A percentile compares a stretch with the other conserved stretches of the same genome.
These are phyloP conservation scores for Hura crepitans DNA, from an alignment of 441 rosid genomes.

Conservation along the genomic window DNA sequence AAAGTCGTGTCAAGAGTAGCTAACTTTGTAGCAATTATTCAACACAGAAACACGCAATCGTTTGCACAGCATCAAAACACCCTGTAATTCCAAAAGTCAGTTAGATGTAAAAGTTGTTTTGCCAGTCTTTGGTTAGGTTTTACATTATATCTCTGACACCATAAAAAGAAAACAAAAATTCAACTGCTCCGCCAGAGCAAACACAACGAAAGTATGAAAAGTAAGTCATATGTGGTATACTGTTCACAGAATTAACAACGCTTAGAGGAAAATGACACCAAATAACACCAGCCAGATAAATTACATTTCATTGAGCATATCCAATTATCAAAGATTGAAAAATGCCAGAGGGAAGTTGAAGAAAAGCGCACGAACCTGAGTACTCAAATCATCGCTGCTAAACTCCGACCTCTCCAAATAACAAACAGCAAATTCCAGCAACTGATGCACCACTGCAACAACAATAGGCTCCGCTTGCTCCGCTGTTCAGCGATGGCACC, in stretches of 20 bases:
- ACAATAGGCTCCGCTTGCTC: constrained; percentile 72
- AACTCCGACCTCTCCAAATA: constrained; percentile 72
- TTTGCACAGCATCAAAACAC: background rate
- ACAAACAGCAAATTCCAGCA: constrained; percentile 79
- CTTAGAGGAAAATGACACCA: no score
- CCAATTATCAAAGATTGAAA: background rate
- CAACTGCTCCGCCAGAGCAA: background rate
- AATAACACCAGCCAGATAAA: background rate
- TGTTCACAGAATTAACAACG: background rate
- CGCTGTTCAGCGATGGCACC: constrained; percentile 41
- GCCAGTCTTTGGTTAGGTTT: background rate
- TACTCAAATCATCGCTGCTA: constrained; percentile 45
- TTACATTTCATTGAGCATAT: background rate
- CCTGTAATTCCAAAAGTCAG: no score
- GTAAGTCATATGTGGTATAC: background rate
- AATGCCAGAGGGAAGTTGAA: no score
- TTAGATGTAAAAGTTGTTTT: background rate
- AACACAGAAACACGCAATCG: background rate
- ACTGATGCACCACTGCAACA: constrained; percentile 63
- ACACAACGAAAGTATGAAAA: background rate
- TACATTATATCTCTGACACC: background rate
- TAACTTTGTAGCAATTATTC: background rate
- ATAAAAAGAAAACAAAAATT: background rate
- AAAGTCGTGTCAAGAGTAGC: no score
- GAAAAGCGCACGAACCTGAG: constrained; percentile 57